A percentile compares a stretch with the other conserved stretches of the same genome.
Evolutionary conservation across 768 basidiomycete genomes (phyloP).

Genomic region (Tricholoma furcatifolium): DNA sequence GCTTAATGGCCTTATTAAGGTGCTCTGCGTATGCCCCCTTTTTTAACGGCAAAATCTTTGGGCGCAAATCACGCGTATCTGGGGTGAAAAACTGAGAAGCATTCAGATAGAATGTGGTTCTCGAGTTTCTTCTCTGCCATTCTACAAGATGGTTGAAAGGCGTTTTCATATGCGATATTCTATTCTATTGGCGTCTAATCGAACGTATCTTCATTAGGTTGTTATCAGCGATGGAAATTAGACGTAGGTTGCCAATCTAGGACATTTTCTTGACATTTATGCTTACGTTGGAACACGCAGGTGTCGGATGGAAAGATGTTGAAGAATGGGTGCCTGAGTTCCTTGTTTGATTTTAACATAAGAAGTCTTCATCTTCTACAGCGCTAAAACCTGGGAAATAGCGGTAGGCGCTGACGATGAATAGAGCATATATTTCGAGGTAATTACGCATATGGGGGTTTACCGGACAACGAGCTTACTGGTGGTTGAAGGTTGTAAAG

Average conservation of each 20-base stretch:
- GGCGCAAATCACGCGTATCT: slow-evolving; percentile 89
- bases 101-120: slow-evolving; percentile 92
- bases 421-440: slow-evolving; percentile 90
- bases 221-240: no score
- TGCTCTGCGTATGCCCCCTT: slow-evolving; percentile 83
- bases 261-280: no score
- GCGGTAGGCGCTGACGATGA: slow-evolving; percentile 88
- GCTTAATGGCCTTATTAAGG: no score
- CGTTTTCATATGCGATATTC: not conserved
- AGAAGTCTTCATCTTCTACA: slow-evolving; percentile 89
- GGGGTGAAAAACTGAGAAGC: slow-evolving; percentile 89
- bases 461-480: slow-evolving; percentile 89
- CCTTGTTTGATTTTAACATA: slow-evolving; percentile 90
- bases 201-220: no score
- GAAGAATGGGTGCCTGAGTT: slow-evolving; percentile 91
- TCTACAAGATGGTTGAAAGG: not conserved
- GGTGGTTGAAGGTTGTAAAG: slow-evolving; percentile 98
- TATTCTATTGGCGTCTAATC: no score
- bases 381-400: slow-evolving; percentile 89
- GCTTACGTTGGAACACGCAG: no score
- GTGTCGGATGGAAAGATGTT: slow-evolving; percentile 85
- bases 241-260: no score
- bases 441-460: slow-evolving; percentile 85
- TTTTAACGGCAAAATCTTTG: slow-evolving; percentile 85
- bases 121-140: slow-evolving; percentile 57